These are phyloP conservation scores for Colletotrichum theobromicola DNA, from an alignment of 2,329 filamentous ascomycete genomes.

Conservation along the genomic window DNA sequence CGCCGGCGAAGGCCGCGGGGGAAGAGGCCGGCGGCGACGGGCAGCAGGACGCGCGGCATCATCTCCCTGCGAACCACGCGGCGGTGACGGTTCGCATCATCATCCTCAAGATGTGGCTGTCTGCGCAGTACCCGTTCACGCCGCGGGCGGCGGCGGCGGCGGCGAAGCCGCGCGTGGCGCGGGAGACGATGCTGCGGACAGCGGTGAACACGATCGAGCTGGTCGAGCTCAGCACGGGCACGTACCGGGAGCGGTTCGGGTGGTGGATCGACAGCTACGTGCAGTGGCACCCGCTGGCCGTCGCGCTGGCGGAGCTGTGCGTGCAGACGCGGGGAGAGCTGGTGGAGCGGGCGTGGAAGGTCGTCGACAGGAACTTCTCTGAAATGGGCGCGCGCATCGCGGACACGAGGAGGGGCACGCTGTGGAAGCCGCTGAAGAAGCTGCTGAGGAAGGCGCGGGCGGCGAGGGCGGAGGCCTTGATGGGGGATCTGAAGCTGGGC, in stretches of 20 bases:
- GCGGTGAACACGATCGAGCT: slow-evolving; percentile 53
- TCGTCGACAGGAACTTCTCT: slow-evolving; percentile 50
- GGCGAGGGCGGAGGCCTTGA: slow-evolving; percentile 36
- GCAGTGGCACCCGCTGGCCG: slow-evolving; percentile 61
- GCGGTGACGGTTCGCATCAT: slow-evolving; percentile 45
- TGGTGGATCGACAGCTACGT: slow-evolving; percentile 58
- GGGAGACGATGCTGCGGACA: slow-evolving; percentile 49
- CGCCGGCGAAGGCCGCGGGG: slow-evolving; percentile 20
- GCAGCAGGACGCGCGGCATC: slow-evolving; percentile 25
- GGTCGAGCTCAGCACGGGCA: slow-evolving; percentile 34
- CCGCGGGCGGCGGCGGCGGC: slow-evolving; percentile 27
- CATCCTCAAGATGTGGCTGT: slow-evolving; percentile 52
- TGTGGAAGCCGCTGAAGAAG: slow-evolving; percentile 61
- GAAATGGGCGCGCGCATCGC: slow-evolving; percentile 50
- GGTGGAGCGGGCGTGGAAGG: slow-evolving; percentile 54
- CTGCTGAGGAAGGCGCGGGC: slow-evolving; percentile 54
- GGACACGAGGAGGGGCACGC: slow-evolving; percentile 52
- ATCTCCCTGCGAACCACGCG: slow-evolving; percentile 40
- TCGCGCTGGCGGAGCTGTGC: slow-evolving; percentile 58
- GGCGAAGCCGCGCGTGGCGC: slow-evolving; percentile 36
- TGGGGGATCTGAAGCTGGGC: slow-evolving; percentile 28
- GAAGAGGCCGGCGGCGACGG: neutral
- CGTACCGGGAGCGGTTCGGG: slow-evolving; percentile 41
- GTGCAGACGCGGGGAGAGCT: slow-evolving; percentile 48
- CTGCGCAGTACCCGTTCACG: slow-evolving; percentile 49